phyloP scores from a whole-genome alignment of 2,329 filamentous ascomycete genomes.

The Pseudodiploospora longispora region DNA sequence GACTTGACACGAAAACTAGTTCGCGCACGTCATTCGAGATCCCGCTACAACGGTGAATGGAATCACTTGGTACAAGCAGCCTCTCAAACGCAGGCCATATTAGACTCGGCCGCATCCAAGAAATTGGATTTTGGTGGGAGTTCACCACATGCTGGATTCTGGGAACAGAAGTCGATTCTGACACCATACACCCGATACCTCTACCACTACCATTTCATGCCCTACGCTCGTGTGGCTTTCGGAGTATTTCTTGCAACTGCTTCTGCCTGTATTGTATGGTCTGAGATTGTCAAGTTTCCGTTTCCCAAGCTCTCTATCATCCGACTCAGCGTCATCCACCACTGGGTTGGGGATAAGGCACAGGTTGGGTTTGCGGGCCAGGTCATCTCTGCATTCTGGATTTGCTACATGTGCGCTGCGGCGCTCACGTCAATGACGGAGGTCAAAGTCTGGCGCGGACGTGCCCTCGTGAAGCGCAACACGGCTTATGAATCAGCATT shows the following conservation, averaged over 20 bases:
- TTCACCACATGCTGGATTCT: constrained; percentile 45
- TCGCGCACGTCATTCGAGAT: constrained; percentile 73
- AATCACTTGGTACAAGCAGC: constrained; percentile 68
- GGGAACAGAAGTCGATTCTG: constrained; percentile 51
- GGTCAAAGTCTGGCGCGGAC: constrained; percentile 95
- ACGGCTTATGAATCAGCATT: constrained; percentile 90
- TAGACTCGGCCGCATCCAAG: constrained; percentile 76
- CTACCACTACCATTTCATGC: constrained; percentile 65
- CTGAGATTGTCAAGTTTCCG: constrained; percentile 80
- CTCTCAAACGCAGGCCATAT: constrained; percentile 65
- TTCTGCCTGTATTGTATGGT: constrained; percentile 83
- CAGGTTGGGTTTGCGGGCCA: constrained; percentile 83
- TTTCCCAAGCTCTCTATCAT: constrained; percentile 67
- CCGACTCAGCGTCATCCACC: constrained; percentile 61
- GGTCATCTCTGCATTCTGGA: constrained; percentile 75
- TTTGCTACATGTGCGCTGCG: constrained; percentile 91
- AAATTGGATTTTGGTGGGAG: constrained; percentile 65
- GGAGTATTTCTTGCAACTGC: constrained; percentile 65
- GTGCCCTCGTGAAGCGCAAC: constrained; percentile 80
- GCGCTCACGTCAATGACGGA: constrained; percentile 83
- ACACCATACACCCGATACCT: constrained; percentile 79
- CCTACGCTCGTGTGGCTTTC: constrained; percentile 54
- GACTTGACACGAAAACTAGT: constrained; percentile 77
- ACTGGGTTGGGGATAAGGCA: constrained; percentile 61
- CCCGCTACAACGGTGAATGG: constrained; percentile 82